These are phyloP conservation scores for Colletotrichum sp. DNA, from an alignment of 2,329 filamentous ascomycete species.

Conservation along the genomic window DNA sequence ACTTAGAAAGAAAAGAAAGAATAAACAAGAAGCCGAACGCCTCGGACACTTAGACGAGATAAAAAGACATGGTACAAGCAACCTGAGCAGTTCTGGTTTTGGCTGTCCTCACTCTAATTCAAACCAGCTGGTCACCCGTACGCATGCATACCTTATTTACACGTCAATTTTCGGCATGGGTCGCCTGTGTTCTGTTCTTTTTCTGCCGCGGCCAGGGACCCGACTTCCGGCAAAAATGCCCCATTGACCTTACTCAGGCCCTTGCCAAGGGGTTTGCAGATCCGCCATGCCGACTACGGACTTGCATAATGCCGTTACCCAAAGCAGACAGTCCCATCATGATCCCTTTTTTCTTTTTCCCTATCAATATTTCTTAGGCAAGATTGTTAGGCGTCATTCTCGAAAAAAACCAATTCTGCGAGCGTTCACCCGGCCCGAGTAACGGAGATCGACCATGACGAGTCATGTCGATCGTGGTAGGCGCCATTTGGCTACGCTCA, in stretches of 20 bases:
- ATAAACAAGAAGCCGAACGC: neutral
- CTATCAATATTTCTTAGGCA: neutral
- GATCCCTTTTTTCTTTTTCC: neutral
- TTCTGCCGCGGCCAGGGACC: neutral
- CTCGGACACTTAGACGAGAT: neutral
- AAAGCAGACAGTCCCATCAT: neutral
- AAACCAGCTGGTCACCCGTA: neutral
- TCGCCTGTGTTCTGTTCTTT: neutral
- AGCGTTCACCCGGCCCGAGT: neutral
- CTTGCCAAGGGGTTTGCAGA: neutral
- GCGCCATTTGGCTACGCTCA: neutral
- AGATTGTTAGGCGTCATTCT: neutral
- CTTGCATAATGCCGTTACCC: neutral
- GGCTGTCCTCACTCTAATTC: neutral
- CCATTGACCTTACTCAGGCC: neutral
- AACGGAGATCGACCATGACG: neutral
- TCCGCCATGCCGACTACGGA: neutral
- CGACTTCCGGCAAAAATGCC: neutral
- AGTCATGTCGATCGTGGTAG: neutral
- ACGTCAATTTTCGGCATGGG: neutral
- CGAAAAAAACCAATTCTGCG: neutral
- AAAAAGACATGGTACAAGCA: neutral
- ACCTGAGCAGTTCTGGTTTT: neutral
- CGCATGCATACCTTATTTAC: neutral
- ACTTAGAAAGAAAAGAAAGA: neutral